Percentiles rank a stretch among this genome's conserved stretches.
Conservation (phyloP, 108 stramenopile species). For the Nitzschia palea region DNA sequence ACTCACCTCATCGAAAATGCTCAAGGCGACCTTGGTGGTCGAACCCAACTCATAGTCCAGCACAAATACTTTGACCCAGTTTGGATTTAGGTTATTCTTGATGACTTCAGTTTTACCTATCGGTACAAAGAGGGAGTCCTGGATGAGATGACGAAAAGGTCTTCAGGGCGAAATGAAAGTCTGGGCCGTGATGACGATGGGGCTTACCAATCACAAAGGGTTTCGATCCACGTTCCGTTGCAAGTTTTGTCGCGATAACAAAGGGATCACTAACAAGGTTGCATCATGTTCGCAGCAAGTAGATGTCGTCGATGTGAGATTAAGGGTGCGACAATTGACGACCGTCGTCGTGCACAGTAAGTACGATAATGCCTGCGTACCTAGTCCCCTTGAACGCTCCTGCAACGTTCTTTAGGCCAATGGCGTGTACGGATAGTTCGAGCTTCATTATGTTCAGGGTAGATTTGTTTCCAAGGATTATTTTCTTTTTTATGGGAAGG, state of each 20-base stretch:
- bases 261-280: slow-evolving; percentile 53
- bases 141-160: neutral
- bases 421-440: slow-evolving; percentile 60
- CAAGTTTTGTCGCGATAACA: slow-evolving; percentile 58
- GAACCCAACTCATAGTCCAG: slow-evolving; percentile 73
- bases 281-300: neutral
- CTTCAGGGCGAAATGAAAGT: neutral
- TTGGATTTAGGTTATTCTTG: slow-evolving; percentile 60
- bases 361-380: neutral
- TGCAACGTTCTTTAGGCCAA: slow-evolving; percentile 68
- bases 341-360: no score
- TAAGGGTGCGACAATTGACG: neutral
- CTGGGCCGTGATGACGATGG: slow-evolving; percentile 15
- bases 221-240: slow-evolving; percentile 20
- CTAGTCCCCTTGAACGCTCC: slow-evolving; percentile 58
- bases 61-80: slow-evolving; percentile 61
- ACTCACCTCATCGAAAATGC: slow-evolving; percentile 49
- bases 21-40: slow-evolving; percentile 43
- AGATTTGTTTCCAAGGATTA: no score
- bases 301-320: neutral
- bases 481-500: neutral
- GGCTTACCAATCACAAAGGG: slow-evolving; percentile 58
- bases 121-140: neutral
- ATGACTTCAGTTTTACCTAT: slow-evolving; percentile 70
- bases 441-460: slow-evolving; percentile 37